Evolutionary conservation across 306 rosid genomes (phyloP).

Genomic region (Ammopiptanthus mongolicus): DNA sequence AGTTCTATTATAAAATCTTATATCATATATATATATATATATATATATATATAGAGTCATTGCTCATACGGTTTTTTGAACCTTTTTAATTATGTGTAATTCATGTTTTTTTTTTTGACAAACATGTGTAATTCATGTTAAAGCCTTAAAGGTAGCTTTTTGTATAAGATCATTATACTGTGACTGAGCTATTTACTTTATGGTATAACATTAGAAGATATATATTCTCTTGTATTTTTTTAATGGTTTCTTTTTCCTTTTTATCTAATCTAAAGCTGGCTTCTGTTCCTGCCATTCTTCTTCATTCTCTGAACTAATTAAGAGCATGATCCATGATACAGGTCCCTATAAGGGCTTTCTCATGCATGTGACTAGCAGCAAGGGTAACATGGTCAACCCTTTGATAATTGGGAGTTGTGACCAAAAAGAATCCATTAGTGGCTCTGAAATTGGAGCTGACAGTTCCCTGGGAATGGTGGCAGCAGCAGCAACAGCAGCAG

Average conservation of each 20-base stretch:
- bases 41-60: background rate
- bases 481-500: background rate
- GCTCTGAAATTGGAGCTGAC: conserved; percentile 32
- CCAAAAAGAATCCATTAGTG: conserved; percentile 29
- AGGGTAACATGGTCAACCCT: conserved; percentile 27
- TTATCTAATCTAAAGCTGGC: conserved; percentile 31
- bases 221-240: background rate
- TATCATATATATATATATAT: background rate
- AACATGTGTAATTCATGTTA: conserved; percentile 22
- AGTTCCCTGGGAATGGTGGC: background rate
- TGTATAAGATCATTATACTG: conserved; percentile 19
- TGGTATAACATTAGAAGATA: conserved; percentile 4
- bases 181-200: conserved; percentile 22
- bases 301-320: conserved; percentile 36
- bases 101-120: too few species aligned
- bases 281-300: conserved; percentile 33
- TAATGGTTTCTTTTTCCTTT: background rate
- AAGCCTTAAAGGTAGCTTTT: conserved; percentile 2
- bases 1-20: background rate
- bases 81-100: conserved; percentile 11
- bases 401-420: conserved; percentile 27
- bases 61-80: background rate
- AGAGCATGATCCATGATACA: conserved; percentile 34
- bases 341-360: conserved; percentile 24
- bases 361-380: conserved; percentile 35